Evolutionary conservation across 768 basidiomycete genomes (phyloP), one percentile per base, ranked within the genome.

Genomic region (Boletus subcaerulescens): DNA sequence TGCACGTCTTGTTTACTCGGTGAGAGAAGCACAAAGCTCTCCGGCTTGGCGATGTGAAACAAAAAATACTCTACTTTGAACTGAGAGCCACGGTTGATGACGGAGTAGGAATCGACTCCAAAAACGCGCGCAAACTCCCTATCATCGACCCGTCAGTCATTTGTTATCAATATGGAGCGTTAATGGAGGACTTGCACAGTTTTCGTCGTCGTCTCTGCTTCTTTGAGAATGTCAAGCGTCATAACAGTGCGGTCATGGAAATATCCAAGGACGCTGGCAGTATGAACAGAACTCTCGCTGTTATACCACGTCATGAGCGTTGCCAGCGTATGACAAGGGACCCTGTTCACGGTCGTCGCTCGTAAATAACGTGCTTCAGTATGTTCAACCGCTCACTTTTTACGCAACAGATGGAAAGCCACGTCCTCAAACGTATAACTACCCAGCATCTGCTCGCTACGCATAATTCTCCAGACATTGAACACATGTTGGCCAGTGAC

Each of bases 11-110:
- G 76, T 69, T 85, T 89, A 58, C 87, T 95, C 0, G 97, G 97
- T 0, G 96, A 98, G 13, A 96, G 74, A 6, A 99, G 75, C 20
- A 98, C 82, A 60, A 94, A 94, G 60, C 81, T 90, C 68, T 98
- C 97, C 0, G 97, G 94, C 70, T 98, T 98, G 17, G 91, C 91
- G 45, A 98, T 93, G 18, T 94, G 86, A 70, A 97, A 95, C 88
- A 99, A 88, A 74, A 99, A 96, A 0, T 93, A 94, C 74, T 99
- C 97, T 26, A 98, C 97, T 73, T 98, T 99, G 78, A 93, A 98
- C 65, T 99, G 97, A 1, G 94, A 97, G 0, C 97, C 97, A 32
- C 97, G 84, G 56, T 84, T 93, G 58, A 97, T 82, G 32, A 98
- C 95, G 4, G 94, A 97, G 66, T 87, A 91, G 68, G 98, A 98